A percentile compares a stretch with the other conserved stretches of the same genome.
phyloP scores from a whole-genome alignment of 331 rosid genomes.

The Acacia concinna region DNA sequence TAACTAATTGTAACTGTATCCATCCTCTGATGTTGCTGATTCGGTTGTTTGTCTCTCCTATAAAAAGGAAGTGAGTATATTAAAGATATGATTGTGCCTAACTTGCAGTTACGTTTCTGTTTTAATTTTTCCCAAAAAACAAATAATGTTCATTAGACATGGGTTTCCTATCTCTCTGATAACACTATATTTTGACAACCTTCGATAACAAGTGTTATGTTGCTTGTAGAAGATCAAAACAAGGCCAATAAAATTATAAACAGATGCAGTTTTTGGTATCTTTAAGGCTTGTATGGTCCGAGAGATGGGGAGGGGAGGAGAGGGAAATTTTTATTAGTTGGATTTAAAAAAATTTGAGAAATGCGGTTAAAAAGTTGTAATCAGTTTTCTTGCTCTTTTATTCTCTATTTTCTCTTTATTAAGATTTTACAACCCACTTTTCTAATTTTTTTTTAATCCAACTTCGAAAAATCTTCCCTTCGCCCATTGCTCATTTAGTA shows the following conservation, averaged over 20 bases:
- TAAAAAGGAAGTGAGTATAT: not conserved
- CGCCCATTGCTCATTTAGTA: no score
- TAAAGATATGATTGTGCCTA: conserved; percentile 27
- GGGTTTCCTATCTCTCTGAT: conserved; percentile 26
- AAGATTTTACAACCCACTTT: no score
- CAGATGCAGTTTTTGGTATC: conserved; percentile 16
- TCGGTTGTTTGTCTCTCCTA: not conserved
- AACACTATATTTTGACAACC: conserved; percentile 1
- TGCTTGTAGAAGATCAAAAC: conserved; percentile 19
- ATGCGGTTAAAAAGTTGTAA: no score
- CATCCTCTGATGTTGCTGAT: not conserved
- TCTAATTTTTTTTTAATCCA: no score
- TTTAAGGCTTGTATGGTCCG: no score
- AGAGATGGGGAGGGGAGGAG: no score
- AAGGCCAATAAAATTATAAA: not conserved
- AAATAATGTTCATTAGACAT: not conserved
- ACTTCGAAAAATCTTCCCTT: no score
- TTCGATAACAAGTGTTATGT: conserved; percentile 11
- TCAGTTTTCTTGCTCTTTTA: no score
- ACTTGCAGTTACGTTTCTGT: conserved; percentile 18
- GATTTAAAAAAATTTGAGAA: no score
- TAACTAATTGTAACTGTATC: no score
- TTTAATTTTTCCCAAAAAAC: conserved; percentile 21
- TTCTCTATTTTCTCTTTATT: no score
- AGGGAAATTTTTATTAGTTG: no score